A percentile compares a stretch with the other conserved stretches of the same genome.
Conservation (phyloP, 2,329 filamentous ascomycete species). For the Penicillium sclerotigenum region DNA sequence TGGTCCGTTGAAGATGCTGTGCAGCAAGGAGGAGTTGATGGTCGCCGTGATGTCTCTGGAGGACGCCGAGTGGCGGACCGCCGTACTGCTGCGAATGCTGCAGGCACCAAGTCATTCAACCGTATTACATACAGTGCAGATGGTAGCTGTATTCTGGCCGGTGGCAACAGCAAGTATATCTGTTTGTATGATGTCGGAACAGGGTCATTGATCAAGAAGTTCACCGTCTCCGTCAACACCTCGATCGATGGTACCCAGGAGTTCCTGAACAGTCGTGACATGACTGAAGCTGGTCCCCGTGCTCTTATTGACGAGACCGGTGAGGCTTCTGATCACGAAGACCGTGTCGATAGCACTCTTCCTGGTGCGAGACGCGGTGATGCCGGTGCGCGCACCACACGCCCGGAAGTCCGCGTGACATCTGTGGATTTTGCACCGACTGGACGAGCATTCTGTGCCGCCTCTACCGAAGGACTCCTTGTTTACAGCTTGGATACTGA, state of each 20-base stretch:
- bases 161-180: conserved; percentile 97
- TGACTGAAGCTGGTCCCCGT: conserved; percentile 84
- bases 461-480: conserved; percentile 88
- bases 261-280: conserved; percentile 85
- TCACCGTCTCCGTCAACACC: conserved; percentile 92
- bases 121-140: conserved; percentile 89
- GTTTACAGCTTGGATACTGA: conserved; percentile 87
- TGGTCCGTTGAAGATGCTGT: conserved; percentile 88
- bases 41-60: conserved; percentile 85
- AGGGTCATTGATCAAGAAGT: conserved; percentile 89
- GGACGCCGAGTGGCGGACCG: conserved; percentile 86
- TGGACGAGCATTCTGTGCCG: conserved; percentile 87
- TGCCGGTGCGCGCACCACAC: conserved; percentile 70
- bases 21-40: conserved; percentile 82
- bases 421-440: conserved; percentile 84
- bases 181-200: conserved; percentile 94
- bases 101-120: conserved; percentile 85
- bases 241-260: conserved; percentile 95
- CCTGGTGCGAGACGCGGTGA: conserved; percentile 88
- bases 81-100: conserved; percentile 82
- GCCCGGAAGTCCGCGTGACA: conserved; percentile 79
- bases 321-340: conserved; percentile 84
- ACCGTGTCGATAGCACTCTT: conserved; percentile 72
- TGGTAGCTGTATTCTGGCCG: conserved; percentile 83
- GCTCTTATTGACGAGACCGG: conserved; percentile 84